phyloP scores from a whole-genome alignment of 768 basidiomycete species.

The Paxillus rubicundulus region DNA sequence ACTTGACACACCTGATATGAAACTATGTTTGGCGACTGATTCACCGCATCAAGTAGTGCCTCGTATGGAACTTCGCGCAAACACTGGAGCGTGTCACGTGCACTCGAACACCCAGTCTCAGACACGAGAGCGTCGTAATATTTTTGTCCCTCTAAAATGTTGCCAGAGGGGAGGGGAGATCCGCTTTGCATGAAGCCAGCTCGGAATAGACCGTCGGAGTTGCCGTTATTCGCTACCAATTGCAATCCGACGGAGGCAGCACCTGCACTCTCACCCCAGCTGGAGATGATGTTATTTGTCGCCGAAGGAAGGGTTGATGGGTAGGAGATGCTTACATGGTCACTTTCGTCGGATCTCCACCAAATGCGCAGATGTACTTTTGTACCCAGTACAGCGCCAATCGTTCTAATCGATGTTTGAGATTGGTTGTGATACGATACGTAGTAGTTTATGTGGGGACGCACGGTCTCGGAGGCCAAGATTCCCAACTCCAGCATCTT shows the following conservation, averaged over 20 bases:
- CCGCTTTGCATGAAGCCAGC: too few species aligned
- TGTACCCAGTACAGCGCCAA: constrained; percentile 52
- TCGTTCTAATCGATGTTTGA: constrained; percentile 21
- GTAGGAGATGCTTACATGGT: too few species aligned
- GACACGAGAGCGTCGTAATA: constrained; percentile 32
- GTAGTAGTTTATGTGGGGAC: too few species aligned
- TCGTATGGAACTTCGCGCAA: constrained; percentile 32
- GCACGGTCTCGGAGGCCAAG: too few species aligned
- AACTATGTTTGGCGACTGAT: constrained; percentile 31
- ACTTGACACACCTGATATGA: constrained; percentile 30
- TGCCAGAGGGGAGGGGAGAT: too few species aligned
- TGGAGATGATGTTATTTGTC: not conserved
- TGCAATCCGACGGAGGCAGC: constrained; percentile 35
- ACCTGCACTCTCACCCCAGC: constrained; percentile 39
- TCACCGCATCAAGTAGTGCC: constrained; percentile 31
- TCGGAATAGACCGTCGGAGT: too few species aligned
- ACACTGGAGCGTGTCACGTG: constrained; percentile 32
- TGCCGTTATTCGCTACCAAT: too few species aligned
- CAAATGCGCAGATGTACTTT: constrained; percentile 56
- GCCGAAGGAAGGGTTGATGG: not conserved
- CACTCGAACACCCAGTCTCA: constrained; percentile 28
- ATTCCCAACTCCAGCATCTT: constrained; percentile 37
- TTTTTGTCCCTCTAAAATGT: too few species aligned
- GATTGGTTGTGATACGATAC: too few species aligned
- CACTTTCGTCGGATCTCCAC: constrained; percentile 51